phyloP scores from a whole-genome alignment of 306 rosid genomes.

The Styphnolobium japonicum region DNA sequence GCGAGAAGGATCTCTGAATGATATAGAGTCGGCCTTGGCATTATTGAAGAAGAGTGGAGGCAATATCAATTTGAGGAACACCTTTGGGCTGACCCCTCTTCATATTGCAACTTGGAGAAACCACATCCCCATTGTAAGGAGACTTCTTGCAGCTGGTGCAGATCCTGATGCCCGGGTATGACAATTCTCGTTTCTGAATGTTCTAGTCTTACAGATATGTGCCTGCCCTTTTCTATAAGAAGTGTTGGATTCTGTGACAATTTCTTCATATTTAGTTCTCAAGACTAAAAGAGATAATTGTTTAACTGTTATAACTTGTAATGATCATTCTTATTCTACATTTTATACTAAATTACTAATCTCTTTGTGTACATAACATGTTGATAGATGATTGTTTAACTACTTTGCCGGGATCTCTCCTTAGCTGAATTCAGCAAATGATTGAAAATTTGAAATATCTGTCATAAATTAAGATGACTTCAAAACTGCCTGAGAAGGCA shows the following conservation, averaged over 20 bases:
- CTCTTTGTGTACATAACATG: background rate
- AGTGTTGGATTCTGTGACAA: slow-evolving; percentile 7
- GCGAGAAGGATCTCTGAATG: slow-evolving; percentile 71
- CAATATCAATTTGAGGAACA: slow-evolving; percentile 70
- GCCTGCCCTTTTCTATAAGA: slow-evolving; percentile 8
- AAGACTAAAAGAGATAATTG: background rate
- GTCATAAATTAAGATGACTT: background rate
- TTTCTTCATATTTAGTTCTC: background rate
- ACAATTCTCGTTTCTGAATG: slow-evolving; percentile 13
- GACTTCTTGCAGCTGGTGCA: slow-evolving; percentile 93
- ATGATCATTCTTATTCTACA: background rate
- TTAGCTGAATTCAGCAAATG: slow-evolving; percentile 7
- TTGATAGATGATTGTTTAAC: background rate
- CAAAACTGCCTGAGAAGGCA: background rate
- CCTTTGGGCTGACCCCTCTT: slow-evolving; percentile 80
- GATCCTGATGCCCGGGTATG: slow-evolving; percentile 94
- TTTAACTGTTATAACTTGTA: background rate
- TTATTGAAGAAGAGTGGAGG: slow-evolving; percentile 74
- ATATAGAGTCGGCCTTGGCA: slow-evolving; percentile 69
- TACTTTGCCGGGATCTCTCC: slow-evolving; percentile 1
- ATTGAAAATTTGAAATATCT: background rate
- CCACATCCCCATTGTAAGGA: slow-evolving; percentile 81
- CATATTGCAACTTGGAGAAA: slow-evolving; percentile 96
- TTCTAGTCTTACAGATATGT: background rate
- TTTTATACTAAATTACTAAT: background rate